These are phyloP conservation scores for Firmiana major DNA, from an alignment of 345 rosid genomes.

Conservation along the genomic window DNA sequence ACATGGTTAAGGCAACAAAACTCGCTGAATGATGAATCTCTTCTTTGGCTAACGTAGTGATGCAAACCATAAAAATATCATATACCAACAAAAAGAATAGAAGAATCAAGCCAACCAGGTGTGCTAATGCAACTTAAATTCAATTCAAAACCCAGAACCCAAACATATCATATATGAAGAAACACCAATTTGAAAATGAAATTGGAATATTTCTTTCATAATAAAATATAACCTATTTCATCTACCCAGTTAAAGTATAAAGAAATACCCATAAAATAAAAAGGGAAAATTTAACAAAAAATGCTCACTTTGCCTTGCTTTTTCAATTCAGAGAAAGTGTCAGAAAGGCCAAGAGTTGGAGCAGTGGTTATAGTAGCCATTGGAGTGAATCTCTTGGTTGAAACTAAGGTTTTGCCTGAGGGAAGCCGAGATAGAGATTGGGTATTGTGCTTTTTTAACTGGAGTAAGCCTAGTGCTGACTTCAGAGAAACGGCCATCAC, in stretches of 20 bases:
- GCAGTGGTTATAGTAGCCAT: constrained; percentile 50
- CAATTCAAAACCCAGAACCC: background rate
- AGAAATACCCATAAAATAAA: background rate
- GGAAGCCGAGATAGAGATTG: constrained; percentile 7
- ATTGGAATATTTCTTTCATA: background rate
- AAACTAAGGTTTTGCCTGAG: constrained; percentile 23
- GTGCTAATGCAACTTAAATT: background rate
- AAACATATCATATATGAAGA: background rate
- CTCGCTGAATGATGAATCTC: background rate
- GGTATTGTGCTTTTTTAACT: background rate
- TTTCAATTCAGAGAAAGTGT: constrained; percentile 60
- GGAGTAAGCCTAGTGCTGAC: background rate
- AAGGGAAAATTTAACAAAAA: background rate
- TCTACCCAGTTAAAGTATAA: background rate
- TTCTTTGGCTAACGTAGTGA: background rate
- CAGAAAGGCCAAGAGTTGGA: constrained; percentile 45
- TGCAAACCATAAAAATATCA: background rate
- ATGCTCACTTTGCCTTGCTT: constrained; percentile 58
- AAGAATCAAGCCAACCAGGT: background rate
- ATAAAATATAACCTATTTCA: background rate
- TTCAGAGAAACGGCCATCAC: background rate
- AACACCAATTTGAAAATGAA: background rate
- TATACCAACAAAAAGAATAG: background rate
- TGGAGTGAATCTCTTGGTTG: constrained; percentile 35
- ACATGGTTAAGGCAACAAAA: background rate